These are phyloP conservation scores for Cutaneotrichosporon arboriforme DNA, from an alignment of 1,284 basidiomycete genomes.

Conservation along the genomic window DNA sequence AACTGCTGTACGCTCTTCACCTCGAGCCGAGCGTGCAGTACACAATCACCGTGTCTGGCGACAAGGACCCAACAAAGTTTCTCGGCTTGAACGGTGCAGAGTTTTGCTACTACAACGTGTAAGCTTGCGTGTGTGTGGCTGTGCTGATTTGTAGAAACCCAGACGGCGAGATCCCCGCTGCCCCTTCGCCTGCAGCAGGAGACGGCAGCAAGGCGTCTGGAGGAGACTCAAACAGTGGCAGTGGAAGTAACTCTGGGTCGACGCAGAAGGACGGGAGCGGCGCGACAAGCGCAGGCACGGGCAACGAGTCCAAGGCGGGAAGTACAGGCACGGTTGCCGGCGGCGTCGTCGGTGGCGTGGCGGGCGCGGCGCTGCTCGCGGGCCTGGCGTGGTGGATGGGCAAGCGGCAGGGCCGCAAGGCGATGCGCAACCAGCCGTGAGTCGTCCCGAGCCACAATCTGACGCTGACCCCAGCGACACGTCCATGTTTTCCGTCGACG, in stretches of 20 bases:
- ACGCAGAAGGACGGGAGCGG: no score
- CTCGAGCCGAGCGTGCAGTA: neutral
- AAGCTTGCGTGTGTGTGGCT: neutral
- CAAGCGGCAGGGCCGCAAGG: conserved; percentile 18
- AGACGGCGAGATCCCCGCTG: neutral
- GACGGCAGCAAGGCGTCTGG: no score
- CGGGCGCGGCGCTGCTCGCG: conserved; percentile 31
- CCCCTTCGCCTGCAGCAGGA: neutral
- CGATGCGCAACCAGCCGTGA: neutral
- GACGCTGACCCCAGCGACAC: neutral
- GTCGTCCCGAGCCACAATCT: neutral
- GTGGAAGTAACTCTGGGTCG: no score
- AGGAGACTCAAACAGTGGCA: no score
- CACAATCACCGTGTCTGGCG: neutral
- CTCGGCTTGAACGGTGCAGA: neutral
- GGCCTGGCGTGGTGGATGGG: conserved; percentile 40
- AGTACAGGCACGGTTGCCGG: conserved; percentile 44
- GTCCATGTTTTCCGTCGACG: neutral
- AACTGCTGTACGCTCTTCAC: neutral
- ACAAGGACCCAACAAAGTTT: neutral
- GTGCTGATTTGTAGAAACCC: neutral
- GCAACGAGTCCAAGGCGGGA: no score
- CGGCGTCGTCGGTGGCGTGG: conserved; percentile 47
- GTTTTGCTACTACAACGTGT: neutral
- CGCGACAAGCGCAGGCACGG: no score